Evolutionary conservation across 208 protist genomes (phyloP).

Genomic region (Leptomonas pyrrhocoris): DNA sequence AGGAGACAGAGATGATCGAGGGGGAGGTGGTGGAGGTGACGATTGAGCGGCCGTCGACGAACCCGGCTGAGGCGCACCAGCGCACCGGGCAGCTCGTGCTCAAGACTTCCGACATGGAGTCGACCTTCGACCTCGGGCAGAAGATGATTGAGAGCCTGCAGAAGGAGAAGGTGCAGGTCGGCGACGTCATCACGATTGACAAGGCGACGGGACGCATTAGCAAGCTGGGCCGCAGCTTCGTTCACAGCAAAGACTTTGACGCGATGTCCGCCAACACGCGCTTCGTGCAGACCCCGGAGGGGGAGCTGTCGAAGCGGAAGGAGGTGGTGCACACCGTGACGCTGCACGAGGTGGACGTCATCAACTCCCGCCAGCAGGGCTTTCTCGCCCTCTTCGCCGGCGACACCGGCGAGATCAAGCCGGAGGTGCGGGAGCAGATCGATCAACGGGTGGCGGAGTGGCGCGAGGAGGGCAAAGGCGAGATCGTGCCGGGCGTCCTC

Average conservation of each 20-base stretch:
- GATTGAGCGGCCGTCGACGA: constrained; percentile 96
- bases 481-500: constrained; percentile 98
- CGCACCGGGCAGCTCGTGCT: constrained; percentile 99
- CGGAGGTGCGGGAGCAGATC: constrained; percentile 99
- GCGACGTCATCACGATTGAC: constrained; percentile 99
- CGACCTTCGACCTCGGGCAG: constrained; percentile 99
- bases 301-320: constrained; percentile 99
- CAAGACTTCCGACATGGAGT: constrained; percentile 99
- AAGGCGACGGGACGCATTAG: constrained; percentile 98
- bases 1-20: constrained; percentile 99
- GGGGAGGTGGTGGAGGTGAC: constrained; percentile 99
- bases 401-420: constrained; percentile 99
- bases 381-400: constrained; percentile 99
- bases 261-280: constrained; percentile 92
- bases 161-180: constrained; percentile 98
- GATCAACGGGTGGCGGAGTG: constrained; percentile 99
- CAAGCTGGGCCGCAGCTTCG: constrained; percentile 98
- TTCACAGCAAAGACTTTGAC: constrained; percentile 97
- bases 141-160: constrained; percentile 99
- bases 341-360: constrained; percentile 99
- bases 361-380: constrained; percentile 99
- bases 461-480: constrained; percentile 99
- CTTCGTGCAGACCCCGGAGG: constrained; percentile 98
- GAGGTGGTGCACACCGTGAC: constrained; percentile 99
- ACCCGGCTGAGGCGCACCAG: constrained; percentile 84